Conservation (phyloP, 345 rosid genomes). For the Linum trigynum region DNA sequence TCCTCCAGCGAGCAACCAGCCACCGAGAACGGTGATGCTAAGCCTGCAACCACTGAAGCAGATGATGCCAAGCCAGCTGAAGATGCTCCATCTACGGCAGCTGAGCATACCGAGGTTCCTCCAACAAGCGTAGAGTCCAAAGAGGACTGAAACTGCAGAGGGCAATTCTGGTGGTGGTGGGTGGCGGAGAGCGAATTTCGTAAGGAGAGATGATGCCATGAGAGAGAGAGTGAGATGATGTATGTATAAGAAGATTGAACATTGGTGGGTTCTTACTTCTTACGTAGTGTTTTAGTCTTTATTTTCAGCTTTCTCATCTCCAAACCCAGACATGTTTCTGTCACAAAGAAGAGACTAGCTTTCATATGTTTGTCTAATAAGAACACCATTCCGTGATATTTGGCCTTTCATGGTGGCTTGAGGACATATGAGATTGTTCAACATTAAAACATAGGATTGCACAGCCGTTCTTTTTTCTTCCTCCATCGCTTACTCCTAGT, state of each 20-base stretch:
- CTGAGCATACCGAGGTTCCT: conserved; percentile 14
- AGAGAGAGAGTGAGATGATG: background rate
- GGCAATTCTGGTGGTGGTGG: no score
- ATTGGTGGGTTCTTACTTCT: background rate
- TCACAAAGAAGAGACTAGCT: background rate
- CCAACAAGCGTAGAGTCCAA: conserved; percentile 21
- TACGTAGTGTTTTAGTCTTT: background rate
- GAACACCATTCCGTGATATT: background rate
- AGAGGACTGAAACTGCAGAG: conserved; percentile 19
- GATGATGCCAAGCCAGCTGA: conserved; percentile 39
- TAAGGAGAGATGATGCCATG: no score
- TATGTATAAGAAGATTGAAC: background rate
- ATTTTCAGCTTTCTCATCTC: background rate
- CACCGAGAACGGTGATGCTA: conserved; percentile 13
- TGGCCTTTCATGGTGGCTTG: background rate
- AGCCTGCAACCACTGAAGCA: conserved; percentile 19
- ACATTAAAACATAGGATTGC: no score
- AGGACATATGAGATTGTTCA: background rate
- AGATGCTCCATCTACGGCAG: conserved; percentile 29
- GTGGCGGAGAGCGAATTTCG: no score
- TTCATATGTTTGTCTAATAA: no score
- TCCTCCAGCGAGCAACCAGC: conserved; percentile 33
- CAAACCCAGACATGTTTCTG: background rate
- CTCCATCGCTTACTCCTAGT: no score
- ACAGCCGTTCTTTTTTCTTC: no score